Percentiles rank a stretch among this genome's conserved stretches.
phyloP scores from a whole-genome alignment of 441 rosid genomes.

The Raphanus hybrid region DNA sequence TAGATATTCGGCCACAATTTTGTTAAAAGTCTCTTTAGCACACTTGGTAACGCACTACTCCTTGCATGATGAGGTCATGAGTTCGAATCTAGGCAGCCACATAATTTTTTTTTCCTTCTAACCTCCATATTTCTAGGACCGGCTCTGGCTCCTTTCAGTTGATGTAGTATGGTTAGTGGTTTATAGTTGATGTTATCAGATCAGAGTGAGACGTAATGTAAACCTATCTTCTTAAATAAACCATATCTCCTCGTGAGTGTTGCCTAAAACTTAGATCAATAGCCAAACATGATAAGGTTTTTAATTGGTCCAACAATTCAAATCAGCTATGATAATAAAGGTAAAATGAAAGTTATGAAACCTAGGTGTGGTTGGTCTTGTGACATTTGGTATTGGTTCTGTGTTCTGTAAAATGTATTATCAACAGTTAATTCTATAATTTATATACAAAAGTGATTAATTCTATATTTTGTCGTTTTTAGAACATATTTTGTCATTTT shows the following conservation, averaged over 20 bases:
- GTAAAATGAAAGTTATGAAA: background rate
- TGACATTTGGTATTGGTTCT: background rate
- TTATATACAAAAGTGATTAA: background rate
- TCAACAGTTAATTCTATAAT: background rate
- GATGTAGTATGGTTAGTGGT: constrained; percentile 33
- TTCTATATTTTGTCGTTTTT: background rate
- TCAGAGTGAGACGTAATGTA: constrained; percentile 13
- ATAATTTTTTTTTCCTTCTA: no score
- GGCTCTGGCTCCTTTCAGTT: background rate
- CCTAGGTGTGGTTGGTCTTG: background rate
- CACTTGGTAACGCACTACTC: no score
- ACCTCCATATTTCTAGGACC: no score
- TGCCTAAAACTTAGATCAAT: background rate
- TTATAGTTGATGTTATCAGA: constrained; percentile 30
- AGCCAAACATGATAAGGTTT: background rate
- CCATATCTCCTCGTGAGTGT: background rate
- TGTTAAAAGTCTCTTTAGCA: no score
- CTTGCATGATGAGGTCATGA: no score
- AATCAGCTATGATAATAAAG: background rate
- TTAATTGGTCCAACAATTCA: background rate
- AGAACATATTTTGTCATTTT: no score
- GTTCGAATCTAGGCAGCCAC: no score
- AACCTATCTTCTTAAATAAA: constrained; percentile 6
- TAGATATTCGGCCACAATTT: no score
- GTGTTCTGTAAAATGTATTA: background rate